These are phyloP conservation scores for Phytopythium boreale DNA, from an alignment of 352 stramenopile genomes.

Conservation along the genomic window DNA sequence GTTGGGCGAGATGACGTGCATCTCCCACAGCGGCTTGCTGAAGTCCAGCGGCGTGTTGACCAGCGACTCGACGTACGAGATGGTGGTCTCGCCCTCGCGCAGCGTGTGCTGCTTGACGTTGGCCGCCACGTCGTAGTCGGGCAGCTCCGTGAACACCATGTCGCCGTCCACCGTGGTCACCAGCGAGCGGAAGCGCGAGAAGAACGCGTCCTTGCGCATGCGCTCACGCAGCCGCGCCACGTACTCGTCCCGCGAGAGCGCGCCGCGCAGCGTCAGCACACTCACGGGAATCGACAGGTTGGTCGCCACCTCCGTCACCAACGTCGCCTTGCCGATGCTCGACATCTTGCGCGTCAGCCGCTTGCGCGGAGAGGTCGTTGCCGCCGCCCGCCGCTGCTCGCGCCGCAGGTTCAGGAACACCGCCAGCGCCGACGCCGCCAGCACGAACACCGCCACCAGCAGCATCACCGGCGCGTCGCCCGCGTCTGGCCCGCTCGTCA, in stretches of 20 bases:
- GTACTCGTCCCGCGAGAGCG: slow-evolving; percentile 39
- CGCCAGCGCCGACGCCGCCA: slow-evolving; percentile 31
- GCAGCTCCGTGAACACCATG: slow-evolving; percentile 42
- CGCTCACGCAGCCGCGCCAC: slow-evolving; percentile 46
- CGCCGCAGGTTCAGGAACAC: slow-evolving; percentile 26
- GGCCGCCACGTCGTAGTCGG: slow-evolving; percentile 44
- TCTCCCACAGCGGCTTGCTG: slow-evolving; percentile 71
- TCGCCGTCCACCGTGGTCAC: slow-evolving; percentile 39
- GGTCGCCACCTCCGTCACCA: slow-evolving; percentile 66
- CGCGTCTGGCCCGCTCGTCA: slow-evolving; percentile 17
- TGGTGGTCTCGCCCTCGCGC: slow-evolving; percentile 43
- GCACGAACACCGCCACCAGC: slow-evolving; percentile 29
- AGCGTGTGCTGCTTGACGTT: slow-evolving; percentile 64
- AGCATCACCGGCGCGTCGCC: slow-evolving; percentile 23
- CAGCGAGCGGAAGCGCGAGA: slow-evolving; percentile 63
- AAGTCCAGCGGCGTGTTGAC: slow-evolving; percentile 70
- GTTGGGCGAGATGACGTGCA: slow-evolving; percentile 54
- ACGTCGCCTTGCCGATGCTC: slow-evolving; percentile 67
- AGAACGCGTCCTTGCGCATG: slow-evolving; percentile 59
- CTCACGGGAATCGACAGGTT: slow-evolving; percentile 79
- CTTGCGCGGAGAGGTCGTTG: background rate
- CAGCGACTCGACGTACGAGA: slow-evolving; percentile 64
- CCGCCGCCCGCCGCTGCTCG: slow-evolving; percentile 15
- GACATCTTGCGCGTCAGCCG: slow-evolving; percentile 59
- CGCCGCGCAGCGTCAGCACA: slow-evolving; percentile 53